Conservation (phyloP, 306 rosid species). For the Morella rubra region DNA sequence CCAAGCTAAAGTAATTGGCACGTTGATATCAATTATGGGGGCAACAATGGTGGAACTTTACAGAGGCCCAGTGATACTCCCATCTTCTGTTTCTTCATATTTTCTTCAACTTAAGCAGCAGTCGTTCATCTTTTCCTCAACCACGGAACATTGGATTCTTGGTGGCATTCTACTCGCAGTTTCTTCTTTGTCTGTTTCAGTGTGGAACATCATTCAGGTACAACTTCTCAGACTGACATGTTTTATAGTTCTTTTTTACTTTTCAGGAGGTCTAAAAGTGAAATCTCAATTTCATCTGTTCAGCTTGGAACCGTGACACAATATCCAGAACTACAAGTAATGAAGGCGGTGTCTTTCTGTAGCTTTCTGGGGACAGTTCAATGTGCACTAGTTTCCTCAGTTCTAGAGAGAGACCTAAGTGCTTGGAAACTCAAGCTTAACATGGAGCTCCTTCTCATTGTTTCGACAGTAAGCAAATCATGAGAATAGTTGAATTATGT, state of each 20-base stretch:
- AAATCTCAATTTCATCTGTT: neutral
- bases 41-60: conserved; percentile 50
- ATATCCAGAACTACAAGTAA: conserved; percentile 37
- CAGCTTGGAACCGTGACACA: conserved; percentile 43
- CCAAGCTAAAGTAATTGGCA: conserved; percentile 54
- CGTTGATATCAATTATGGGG: conserved; percentile 57
- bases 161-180: conserved; percentile 70
- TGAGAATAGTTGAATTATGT: neutral
- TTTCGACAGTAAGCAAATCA: conserved; percentile 35
- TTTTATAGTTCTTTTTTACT: no score
- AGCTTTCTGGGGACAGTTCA: conserved; percentile 42
- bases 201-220: conserved; percentile 61
- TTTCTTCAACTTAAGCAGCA: conserved; percentile 34
- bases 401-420: conserved; percentile 25
- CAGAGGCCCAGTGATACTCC: conserved; percentile 57
- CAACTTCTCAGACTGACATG: neutral
- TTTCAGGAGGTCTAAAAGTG: no score
- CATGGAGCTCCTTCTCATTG: conserved; percentile 41
- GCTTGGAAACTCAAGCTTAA: conserved; percentile 36
- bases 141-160: conserved; percentile 64
- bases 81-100: conserved; percentile 39
- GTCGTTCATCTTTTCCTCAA: conserved; percentile 52
- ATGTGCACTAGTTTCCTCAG: conserved; percentile 25
- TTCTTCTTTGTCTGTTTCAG: conserved; percentile 54
- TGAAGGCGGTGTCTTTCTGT: conserved; percentile 43